Evolutionary conservation across 108 stramenopile species (phyloP).

Genomic region (Fistulifera solaris): DNA sequence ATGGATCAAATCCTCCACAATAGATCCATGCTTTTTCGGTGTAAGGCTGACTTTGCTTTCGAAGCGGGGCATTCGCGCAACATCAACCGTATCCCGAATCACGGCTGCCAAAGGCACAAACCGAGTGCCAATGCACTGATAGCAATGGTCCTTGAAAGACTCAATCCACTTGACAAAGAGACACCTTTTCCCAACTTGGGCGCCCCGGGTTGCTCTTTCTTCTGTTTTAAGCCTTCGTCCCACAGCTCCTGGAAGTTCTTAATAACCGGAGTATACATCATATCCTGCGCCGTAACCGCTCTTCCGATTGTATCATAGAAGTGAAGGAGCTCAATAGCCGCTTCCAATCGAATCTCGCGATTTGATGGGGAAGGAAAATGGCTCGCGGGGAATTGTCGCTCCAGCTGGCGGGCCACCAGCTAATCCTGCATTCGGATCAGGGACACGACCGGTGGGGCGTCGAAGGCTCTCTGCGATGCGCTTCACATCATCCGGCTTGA

Average conservation of each 20-base stretch:
- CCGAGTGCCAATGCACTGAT: too few species aligned
- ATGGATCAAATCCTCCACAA: conserved; percentile 17
- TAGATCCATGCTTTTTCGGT: conserved; percentile 8
- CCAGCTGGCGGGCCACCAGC: too few species aligned
- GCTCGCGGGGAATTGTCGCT: too few species aligned
- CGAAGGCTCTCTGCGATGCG: too few species aligned
- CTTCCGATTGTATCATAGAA: conserved; percentile 2
- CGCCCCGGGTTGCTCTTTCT: background rate
- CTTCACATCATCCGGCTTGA: too few species aligned
- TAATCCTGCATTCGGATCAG: too few species aligned
- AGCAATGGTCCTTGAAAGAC: too few species aligned
- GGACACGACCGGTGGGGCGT: too few species aligned
- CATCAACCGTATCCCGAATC: background rate
- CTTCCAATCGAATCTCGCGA: background rate
- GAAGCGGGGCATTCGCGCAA: too few species aligned
- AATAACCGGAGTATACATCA: conserved; percentile 6
- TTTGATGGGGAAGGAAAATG: background rate
- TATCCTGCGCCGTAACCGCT: conserved; percentile 2
- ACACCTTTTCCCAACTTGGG: too few species aligned
- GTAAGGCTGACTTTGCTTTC: background rate
- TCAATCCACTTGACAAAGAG: too few species aligned
- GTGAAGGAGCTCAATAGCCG: too few species aligned
- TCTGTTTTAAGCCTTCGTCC: conserved; percentile 2
- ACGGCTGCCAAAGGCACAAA: background rate
- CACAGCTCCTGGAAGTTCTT: conserved; percentile 12